A percentile compares a stretch with the other conserved stretches of the same genome.
Conservation (phyloP, 1,139 yeast species). For the Nakaseomyces delphensis region DNA sequence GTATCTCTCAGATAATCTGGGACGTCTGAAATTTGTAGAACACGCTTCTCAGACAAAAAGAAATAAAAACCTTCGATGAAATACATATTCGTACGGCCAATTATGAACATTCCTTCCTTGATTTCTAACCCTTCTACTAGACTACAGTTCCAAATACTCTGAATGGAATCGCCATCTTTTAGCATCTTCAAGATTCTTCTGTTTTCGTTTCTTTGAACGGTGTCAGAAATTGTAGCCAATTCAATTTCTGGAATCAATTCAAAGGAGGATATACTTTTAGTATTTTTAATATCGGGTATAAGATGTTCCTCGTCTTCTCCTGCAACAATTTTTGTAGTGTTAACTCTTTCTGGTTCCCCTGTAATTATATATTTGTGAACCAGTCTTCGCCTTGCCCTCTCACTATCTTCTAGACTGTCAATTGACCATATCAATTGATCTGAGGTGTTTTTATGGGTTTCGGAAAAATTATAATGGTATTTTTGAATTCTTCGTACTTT, state of each 20-base stretch:
- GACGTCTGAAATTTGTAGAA: conserved; percentile 60
- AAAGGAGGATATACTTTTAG: conserved; percentile 31
- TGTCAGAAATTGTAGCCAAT: not conserved
- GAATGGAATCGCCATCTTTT: conserved; percentile 61
- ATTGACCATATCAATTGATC: conserved; percentile 8
- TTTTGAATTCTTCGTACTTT: not conserved
- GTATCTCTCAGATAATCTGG: conserved; percentile 55
- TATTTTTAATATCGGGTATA: conserved; percentile 8
- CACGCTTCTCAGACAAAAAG: conserved; percentile 42
- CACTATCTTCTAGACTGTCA: not conserved
- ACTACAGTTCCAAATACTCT: conserved; percentile 65
- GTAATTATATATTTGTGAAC: not conserved
- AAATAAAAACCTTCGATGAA: conserved; percentile 61
- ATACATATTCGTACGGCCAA: conserved; percentile 57
- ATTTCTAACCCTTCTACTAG: conserved; percentile 66
- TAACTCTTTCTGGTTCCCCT: not conserved
- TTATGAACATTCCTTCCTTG: conserved; percentile 60
- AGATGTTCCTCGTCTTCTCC: not conserved
- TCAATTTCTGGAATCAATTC: conserved; percentile 42
- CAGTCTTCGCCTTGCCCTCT: not conserved
- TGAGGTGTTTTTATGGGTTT: conserved; percentile 12
- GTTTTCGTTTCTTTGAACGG: conserved; percentile 50
- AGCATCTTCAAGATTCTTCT: conserved; percentile 62
- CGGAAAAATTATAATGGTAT: not conserved
- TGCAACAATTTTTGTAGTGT: not conserved